Conservation (phyloP, 108 stramenopile species). For the Pseudonitzschia multistriata region DNA sequence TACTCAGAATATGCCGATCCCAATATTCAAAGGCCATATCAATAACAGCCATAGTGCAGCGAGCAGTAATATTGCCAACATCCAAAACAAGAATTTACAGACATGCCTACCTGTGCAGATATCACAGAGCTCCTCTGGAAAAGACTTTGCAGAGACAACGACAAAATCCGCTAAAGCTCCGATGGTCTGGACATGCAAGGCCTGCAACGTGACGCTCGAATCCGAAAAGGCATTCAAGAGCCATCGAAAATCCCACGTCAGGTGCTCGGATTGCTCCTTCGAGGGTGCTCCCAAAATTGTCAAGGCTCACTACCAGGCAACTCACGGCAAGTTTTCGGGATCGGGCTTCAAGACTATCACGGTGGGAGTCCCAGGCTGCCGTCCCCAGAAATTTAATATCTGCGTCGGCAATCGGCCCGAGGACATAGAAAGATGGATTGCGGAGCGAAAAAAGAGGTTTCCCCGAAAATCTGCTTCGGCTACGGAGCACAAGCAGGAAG, state of each 20-base stretch:
- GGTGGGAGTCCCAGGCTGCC: slow-evolving; percentile 73
- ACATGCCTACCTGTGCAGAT: background rate
- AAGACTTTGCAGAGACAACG: background rate
- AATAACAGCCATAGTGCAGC: too few relatives aligned
- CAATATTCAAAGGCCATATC: too few relatives aligned
- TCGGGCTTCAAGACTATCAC: slow-evolving; percentile 81
- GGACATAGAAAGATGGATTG: slow-evolving; percentile 83
- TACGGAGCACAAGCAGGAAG: slow-evolving; percentile 4
- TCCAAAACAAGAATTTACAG: too few relatives aligned
- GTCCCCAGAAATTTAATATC: slow-evolving; percentile 70
- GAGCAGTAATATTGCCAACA: too few relatives aligned
- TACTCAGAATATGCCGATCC: too few relatives aligned
- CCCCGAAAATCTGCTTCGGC: slow-evolving; percentile 34
- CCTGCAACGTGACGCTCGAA: slow-evolving; percentile 41
- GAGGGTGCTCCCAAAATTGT: slow-evolving; percentile 50
- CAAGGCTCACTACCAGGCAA: slow-evolving; percentile 48
- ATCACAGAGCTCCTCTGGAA: background rate
- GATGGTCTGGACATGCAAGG: slow-evolving; percentile 32
- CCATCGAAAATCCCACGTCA: slow-evolving; percentile 43
- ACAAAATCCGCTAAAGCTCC: background rate
- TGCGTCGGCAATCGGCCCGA: slow-evolving; percentile 89
- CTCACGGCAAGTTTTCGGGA: slow-evolving; percentile 70
- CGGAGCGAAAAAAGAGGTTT: slow-evolving; percentile 70
- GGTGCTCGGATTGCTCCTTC: slow-evolving; percentile 51
- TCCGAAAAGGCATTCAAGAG: slow-evolving; percentile 34